Conservation (phyloP, 306 rosid species). For the Dryas alaskensis region DNA sequence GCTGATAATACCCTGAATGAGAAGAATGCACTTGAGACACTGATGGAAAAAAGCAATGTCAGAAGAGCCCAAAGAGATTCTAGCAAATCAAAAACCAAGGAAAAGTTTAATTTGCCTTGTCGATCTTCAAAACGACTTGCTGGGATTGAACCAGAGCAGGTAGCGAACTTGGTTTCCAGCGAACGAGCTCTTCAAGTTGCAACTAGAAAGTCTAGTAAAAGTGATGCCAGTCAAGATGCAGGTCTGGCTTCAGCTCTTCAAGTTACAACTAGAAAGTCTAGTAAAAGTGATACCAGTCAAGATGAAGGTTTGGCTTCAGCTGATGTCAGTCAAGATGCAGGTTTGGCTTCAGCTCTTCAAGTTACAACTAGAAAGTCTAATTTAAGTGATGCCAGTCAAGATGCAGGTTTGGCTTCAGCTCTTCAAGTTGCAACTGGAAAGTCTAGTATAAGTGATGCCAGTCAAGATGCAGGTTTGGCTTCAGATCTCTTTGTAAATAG, state of each 20-base stretch:
- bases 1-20: conserved; percentile 31
- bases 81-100: conserved; percentile 37
- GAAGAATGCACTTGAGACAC: conserved; percentile 24
- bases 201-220: conserved; percentile 35
- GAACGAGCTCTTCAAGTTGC: conserved; percentile 42
- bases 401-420: conserved; percentile 29
- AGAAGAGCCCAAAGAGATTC: conserved; percentile 20
- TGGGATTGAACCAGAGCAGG: conserved; percentile 52
- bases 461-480: conserved; percentile 33
- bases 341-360: conserved; percentile 31
- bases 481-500: conserved; percentile 21
- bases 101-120: conserved; percentile 37
- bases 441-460: conserved; percentile 30
- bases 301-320: conserved; percentile 32
- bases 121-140: conserved; percentile 77
- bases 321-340: conserved; percentile 33
- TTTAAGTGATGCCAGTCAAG: conserved; percentile 35
- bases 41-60: conserved; percentile 16
- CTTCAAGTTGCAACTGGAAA: conserved; percentile 41
- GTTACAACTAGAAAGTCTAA: conserved; percentile 37
- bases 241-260: conserved; percentile 31
- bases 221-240: conserved; percentile 32
- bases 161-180: conserved; percentile 27
- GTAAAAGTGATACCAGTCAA: conserved; percentile 34
- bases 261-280: conserved; percentile 37